Conservation (phyloP, 202 grass and related monocot species). For the Cymbopogon flexuosus region DNA sequence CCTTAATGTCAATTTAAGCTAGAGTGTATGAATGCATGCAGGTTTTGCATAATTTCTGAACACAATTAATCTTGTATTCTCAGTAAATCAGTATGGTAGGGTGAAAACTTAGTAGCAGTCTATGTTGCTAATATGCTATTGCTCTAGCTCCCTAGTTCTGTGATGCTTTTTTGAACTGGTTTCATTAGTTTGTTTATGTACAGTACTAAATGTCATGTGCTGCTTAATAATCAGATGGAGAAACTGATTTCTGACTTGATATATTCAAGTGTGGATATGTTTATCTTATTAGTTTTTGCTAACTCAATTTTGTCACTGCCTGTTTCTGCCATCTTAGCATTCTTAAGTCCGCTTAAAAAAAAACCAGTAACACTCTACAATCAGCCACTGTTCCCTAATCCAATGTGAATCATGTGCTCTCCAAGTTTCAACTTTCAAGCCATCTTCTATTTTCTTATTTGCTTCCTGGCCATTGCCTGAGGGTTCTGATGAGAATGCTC, state of each 20-base stretch:
- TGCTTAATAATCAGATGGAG: neutral
- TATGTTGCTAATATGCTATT: conserved; percentile 4
- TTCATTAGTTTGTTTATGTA: conserved; percentile 8
- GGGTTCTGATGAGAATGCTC: neutral
- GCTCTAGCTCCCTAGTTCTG: neutral
- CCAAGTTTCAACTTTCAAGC: neutral
- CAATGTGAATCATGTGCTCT: neutral
- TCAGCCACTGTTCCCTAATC: neutral
- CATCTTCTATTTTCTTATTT: neutral
- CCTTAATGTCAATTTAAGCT: neutral
- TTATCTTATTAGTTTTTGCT: neutral
- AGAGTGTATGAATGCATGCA: neutral
- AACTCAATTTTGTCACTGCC: neutral
- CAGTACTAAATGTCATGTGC: neutral
- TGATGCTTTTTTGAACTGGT: conserved; percentile 6
- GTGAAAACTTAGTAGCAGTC: neutral
- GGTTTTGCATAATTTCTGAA: neutral
- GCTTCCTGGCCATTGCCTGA: neutral
- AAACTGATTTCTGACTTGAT: neutral
- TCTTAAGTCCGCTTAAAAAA: neutral
- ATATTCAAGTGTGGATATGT: neutral
- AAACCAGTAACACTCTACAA: neutral
- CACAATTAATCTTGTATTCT: neutral
- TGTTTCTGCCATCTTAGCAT: neutral
- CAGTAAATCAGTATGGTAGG: neutral